Percentiles rank a stretch among this genome's conserved stretches.
These are phyloP conservation scores for Fusarium devonianum DNA, from an alignment of 2,329 filamentous ascomycete species.

Conservation along the genomic window DNA sequence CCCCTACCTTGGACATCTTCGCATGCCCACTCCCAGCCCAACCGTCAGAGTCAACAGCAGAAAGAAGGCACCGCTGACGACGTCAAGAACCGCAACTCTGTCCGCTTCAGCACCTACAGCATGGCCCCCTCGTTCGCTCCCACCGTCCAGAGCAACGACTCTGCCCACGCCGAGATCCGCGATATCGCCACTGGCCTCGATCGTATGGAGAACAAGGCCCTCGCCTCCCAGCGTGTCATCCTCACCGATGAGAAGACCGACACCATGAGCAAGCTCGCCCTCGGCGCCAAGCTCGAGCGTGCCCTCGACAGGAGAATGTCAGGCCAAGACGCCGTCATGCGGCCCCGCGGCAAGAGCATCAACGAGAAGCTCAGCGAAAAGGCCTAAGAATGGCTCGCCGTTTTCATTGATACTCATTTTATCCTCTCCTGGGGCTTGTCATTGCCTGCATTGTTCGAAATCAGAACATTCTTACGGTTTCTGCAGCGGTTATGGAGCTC, in stretches of 20 bases:
- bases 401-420: too few species aligned
- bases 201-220: constrained; percentile 88
- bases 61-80: constrained; percentile 21
- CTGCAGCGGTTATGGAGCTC: too few species aligned
- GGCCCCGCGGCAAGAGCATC: constrained; percentile 55
- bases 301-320: constrained; percentile 87
- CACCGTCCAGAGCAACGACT: constrained; percentile 61
- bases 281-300: constrained; percentile 89
- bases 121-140: constrained; percentile 67
- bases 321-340: constrained; percentile 87
- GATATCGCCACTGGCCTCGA: constrained; percentile 82
- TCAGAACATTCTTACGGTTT: too few species aligned
- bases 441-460: too few species aligned
- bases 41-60: constrained; percentile 10
- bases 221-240: constrained; percentile 75
- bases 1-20: constrained; percentile 24
- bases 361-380: constrained; percentile 49
- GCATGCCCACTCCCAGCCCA: constrained; percentile 25
- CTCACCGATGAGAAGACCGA: constrained; percentile 82
- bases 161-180: constrained; percentile 63
- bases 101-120: constrained; percentile 68
- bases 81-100: constrained; percentile 59
- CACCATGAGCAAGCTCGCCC: constrained; percentile 82
- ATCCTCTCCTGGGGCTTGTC: neutral
- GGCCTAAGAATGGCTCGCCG: too few species aligned